Evolutionary conservation across 2,329 filamentous ascomycete species (phyloP).

Genomic region (Fusarium sp.): DNA sequence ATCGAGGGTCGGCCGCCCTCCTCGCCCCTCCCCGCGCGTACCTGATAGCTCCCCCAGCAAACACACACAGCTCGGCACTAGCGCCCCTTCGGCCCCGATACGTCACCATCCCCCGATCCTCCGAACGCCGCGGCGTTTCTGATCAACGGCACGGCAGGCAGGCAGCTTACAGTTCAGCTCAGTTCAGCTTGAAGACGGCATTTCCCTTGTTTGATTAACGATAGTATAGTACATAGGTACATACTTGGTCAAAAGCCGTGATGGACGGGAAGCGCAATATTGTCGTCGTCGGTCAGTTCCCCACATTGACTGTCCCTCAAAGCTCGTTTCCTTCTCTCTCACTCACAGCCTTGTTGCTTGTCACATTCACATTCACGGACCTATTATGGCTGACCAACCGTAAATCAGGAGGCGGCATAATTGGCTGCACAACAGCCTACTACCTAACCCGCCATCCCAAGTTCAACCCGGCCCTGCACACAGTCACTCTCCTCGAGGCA

Average conservation of each 20-base stretch:
- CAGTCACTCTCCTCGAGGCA: conserved; percentile 87
- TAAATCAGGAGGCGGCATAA: conserved; percentile 80
- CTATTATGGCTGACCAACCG: conserved; percentile 18
- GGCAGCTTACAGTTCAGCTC: not conserved
- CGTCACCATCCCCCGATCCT: conserved; percentile 20
- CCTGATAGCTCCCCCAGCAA: not conserved
- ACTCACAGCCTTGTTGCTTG: conserved; percentile 13
- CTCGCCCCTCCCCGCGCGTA: too few relatives aligned
- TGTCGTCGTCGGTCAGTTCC: conserved; percentile 58
- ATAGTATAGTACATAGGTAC: not conserved
- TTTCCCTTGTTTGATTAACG: not conserved
- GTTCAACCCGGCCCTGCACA: conserved; percentile 77
- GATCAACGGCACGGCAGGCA: not conserved
- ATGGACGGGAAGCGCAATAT: conserved; percentile 55
- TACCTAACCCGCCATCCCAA: conserved; percentile 85
- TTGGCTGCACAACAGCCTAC: conserved; percentile 90
- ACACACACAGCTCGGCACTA: not conserved
- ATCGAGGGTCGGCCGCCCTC: not conserved
- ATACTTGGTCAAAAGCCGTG: not conserved
- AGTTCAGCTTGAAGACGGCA: not conserved
- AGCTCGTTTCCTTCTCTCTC: not conserved
- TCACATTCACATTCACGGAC: not conserved
- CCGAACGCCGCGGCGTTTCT: conserved; percentile 2
- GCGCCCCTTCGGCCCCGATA: conserved; percentile 5
- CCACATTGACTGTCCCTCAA: not conserved